These are phyloP conservation scores for Balakata baccata DNA, from an alignment of 345 rosid species.

Conservation along the genomic window DNA sequence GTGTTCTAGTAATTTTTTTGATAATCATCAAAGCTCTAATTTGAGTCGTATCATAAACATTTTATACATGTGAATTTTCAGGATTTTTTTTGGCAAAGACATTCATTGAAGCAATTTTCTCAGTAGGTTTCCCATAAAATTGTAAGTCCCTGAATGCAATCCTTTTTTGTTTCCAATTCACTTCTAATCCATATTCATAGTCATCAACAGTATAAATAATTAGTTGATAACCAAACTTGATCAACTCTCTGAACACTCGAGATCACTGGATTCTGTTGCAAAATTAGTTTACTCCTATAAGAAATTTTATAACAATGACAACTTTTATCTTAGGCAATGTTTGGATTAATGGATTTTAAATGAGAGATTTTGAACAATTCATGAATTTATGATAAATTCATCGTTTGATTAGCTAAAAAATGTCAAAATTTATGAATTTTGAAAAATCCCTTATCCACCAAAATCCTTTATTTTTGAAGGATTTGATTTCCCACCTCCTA, in stretches of 20 bases:
- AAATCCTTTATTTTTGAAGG: no score
- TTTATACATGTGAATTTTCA: conserved; percentile 12
- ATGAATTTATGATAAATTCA: no score
- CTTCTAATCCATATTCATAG: background rate
- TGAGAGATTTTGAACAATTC: no score
- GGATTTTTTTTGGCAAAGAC: conserved; percentile 20
- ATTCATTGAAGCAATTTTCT: background rate
- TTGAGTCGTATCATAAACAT: conserved; percentile 1
- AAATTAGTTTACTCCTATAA: background rate
- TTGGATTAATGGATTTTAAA: no score
- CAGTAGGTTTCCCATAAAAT: background rate
- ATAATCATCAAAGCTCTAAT: background rate
- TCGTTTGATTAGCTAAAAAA: no score
- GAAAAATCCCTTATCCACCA: no score
- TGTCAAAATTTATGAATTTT: no score
- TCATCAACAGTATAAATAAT: background rate
- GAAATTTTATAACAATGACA: no score
- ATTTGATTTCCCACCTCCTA: no score
- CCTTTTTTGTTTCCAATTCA: background rate
- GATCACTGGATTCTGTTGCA: background rate
- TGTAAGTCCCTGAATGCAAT: background rate
- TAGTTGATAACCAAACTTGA: background rate
- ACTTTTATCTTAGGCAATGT: background rate
- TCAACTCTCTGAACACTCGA: background rate
- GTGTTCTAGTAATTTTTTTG: no score